Evolutionary conservation across 2,329 filamentous ascomycete species (phyloP).

Genomic region (Claviceps quebecensis): DNA sequence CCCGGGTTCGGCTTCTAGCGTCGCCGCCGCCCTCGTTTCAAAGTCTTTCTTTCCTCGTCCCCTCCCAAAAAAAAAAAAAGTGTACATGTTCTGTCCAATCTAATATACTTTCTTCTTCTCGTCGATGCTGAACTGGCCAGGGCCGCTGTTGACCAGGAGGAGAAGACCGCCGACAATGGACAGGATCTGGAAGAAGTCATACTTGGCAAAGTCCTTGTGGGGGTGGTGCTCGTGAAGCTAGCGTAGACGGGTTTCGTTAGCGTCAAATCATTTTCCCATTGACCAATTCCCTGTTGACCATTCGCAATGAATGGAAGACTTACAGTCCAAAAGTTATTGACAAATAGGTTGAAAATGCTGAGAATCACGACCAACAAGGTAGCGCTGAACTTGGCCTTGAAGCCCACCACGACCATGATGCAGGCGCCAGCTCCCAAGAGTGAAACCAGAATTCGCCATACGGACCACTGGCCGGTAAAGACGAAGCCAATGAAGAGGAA

Average conservation of each 20-base stretch:
- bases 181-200: slow-evolving; percentile 99
- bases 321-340: slow-evolving; percentile 99
- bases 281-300: too few species aligned
- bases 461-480: slow-evolving; percentile 83
- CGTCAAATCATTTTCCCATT: neutral
- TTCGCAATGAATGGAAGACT: slow-evolving; percentile 20
- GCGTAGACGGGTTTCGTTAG: neutral
- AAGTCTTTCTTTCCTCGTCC: neutral
- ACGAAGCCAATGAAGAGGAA: slow-evolving; percentile 97
- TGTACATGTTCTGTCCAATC: neutral
- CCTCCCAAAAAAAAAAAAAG: neutral
- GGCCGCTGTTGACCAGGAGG: slow-evolving; percentile 95
- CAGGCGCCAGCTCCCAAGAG: slow-evolving; percentile 78
- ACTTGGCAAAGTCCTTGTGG: slow-evolving; percentile 99
- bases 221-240: slow-evolving; percentile 95
- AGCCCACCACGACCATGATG: slow-evolving; percentile 96
- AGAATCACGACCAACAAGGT: slow-evolving; percentile 89
- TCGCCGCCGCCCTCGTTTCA: too few species aligned
- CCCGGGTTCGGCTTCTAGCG: too few species aligned
- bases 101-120: slow-evolving; percentile 99
- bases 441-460: slow-evolving; percentile 77
- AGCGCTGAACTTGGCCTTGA: slow-evolving; percentile 99
- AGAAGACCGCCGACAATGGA: slow-evolving; percentile 96
- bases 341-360: slow-evolving; percentile 89
- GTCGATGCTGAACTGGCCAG: slow-evolving; percentile 93